Conservation (phyloP, 805 yeast species). For the Saccharomycopsis sp. region DNA sequence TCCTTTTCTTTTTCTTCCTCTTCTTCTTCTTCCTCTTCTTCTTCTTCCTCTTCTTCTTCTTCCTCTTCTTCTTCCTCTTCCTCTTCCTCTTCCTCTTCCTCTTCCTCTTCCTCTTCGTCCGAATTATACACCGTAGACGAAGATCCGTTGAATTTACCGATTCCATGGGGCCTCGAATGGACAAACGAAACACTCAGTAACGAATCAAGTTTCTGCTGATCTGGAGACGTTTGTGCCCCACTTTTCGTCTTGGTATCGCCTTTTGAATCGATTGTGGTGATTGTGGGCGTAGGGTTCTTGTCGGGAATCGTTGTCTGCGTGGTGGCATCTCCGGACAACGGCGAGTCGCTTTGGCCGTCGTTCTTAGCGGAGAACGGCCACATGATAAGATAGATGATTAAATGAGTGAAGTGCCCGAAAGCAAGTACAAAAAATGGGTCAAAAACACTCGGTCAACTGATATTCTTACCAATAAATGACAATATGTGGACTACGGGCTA, state of each 20-base stretch:
- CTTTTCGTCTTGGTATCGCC: not conserved
- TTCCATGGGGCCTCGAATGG: not conserved
- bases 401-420: not conserved
- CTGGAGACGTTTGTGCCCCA: not conserved
- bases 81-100: not conserved
- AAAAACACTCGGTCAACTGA: not conserved
- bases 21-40: slow-evolving; percentile 19
- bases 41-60: slow-evolving; percentile 2
- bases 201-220: not conserved
- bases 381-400: slow-evolving; percentile 7
- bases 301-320: slow-evolving; percentile 9
- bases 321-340: slow-evolving; percentile 5
- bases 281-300: slow-evolving; percentile 9
- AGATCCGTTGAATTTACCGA: not conserved
- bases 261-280: not conserved
- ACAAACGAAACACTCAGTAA: not conserved
- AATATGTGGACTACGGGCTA: too few relatives aligned
- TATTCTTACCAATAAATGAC: not conserved
- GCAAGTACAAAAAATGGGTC: not conserved
- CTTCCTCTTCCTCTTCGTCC: not conserved
- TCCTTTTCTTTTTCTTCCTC: slow-evolving; percentile 19
- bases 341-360: slow-evolving; percentile 8
- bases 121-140: not conserved
- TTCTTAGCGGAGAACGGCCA: slow-evolving; percentile 16
- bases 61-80: slow-evolving; percentile 18